Percentiles rank a stretch among this genome's conserved stretches.
phyloP scores from a whole-genome alignment of 75 land plant species.

The Adiantum capillusveneris region DNA sequence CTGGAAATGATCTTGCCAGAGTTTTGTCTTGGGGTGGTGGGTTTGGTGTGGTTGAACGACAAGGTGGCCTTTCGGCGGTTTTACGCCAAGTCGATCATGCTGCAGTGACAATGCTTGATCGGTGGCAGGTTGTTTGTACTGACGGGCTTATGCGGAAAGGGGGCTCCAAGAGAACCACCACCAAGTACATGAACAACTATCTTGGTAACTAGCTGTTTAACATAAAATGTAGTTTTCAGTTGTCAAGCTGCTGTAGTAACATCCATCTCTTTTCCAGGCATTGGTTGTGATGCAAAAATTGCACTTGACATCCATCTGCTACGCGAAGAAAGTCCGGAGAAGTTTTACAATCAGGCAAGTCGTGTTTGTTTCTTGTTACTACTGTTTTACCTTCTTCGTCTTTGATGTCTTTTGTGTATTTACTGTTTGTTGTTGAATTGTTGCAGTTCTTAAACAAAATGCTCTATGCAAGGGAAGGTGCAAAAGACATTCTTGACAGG shows the following conservation, averaged over 20 bases:
- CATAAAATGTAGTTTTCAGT: neutral
- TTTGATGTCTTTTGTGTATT: neutral
- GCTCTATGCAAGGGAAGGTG: conserved; percentile 87
- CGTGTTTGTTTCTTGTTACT: neutral
- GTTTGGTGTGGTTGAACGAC: conserved; percentile 47
- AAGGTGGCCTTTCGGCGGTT: conserved; percentile 54
- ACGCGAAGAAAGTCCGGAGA: conserved; percentile 64
- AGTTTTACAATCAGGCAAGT: conserved; percentile 60
- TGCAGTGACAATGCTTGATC: conserved; percentile 77
- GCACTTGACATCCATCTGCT: conserved; percentile 64
- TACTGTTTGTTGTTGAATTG: conserved; percentile 4
- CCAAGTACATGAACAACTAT: conserved; percentile 70
- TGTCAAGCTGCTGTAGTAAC: neutral
- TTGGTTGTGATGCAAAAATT: conserved; percentile 93
- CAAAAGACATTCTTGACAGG: conserved; percentile 73
- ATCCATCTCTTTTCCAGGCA: conserved; percentile 30
- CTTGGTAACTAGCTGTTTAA: conserved; percentile 38
- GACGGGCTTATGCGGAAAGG: conserved; percentile 14
- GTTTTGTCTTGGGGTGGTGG: conserved; percentile 79
- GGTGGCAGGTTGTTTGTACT: conserved; percentile 54
- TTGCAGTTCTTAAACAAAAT: conserved; percentile 74
- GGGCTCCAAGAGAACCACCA: conserved; percentile 1
- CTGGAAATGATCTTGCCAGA: conserved; percentile 79
- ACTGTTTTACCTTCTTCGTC: neutral
- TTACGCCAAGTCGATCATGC: conserved; percentile 61